phyloP scores from a whole-genome alignment of 2,329 filamentous ascomycete species.

The Curvularia sp. region DNA sequence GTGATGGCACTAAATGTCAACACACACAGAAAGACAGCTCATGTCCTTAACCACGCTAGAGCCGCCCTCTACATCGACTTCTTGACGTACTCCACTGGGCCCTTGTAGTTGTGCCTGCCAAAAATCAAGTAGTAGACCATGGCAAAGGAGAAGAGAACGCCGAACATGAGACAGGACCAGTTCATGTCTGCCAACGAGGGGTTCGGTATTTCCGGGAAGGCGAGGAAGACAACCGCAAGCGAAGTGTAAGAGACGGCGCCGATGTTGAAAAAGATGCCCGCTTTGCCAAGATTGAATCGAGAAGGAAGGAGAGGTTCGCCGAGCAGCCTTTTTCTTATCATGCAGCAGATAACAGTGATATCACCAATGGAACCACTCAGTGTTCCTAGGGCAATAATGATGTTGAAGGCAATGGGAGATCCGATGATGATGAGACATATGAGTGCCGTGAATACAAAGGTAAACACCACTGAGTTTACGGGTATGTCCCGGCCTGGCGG shows the following conservation, averaged over 20 bases:
- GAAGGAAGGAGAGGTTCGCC: slow-evolving; percentile 53
- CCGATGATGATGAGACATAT: slow-evolving; percentile 38
- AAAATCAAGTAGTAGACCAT: slow-evolving; percentile 51
- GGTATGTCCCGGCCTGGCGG: slow-evolving; percentile 30
- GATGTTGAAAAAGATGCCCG: slow-evolving; percentile 53
- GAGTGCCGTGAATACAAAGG: slow-evolving; percentile 25
- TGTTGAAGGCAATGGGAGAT: slow-evolving; percentile 32
- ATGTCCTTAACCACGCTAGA: background rate
- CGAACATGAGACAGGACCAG: slow-evolving; percentile 55
- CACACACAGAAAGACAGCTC: background rate
- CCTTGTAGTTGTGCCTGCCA: slow-evolving; percentile 50
- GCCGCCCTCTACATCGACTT: background rate
- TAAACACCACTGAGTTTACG: slow-evolving; percentile 30
- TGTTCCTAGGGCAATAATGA: slow-evolving; percentile 21
- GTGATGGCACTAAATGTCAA: background rate
- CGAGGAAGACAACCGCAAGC: slow-evolving; percentile 52
- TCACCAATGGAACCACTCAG: slow-evolving; percentile 20
- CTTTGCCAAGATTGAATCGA: slow-evolving; percentile 55
- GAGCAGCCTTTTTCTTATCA: slow-evolving; percentile 53
- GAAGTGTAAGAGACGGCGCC: slow-evolving; percentile 50
- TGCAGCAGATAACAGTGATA: slow-evolving; percentile 54
- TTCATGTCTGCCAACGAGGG: slow-evolving; percentile 51
- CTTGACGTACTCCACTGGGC: slow-evolving; percentile 13
- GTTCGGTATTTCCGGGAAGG: slow-evolving; percentile 48
- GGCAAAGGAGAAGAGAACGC: slow-evolving; percentile 51